Evolutionary conservation across 306 rosid species (phyloP), one percentile per base, ranked within the genome.

Genomic region (Canavalia ensiformis): DNA sequence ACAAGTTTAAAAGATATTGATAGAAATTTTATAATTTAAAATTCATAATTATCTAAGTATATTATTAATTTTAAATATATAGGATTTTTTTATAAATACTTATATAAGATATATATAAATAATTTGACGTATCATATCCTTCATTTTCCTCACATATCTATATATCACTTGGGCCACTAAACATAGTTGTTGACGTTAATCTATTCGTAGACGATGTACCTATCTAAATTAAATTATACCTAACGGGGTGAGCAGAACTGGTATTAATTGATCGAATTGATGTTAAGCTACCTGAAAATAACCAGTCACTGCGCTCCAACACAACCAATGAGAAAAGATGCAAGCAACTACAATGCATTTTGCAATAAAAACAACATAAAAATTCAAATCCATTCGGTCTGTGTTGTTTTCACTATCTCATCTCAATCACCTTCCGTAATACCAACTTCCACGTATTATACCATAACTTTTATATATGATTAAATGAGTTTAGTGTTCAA

Each of bases 271-370:
- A 67, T 30, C 4, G 68, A 68, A 78, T 67, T 52, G 68, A 68
- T 67, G 58, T 67, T 55, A 67, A 30, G 47, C 75, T 30, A 67
- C 75, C 29, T 67, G 67, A 31, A 67, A 67, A 67, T 9, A 51
- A 7, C 46, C 56, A 78, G 8, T 41, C 28, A 2, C 4, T 62
- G 2, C n/a, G 39, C 13, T 52, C 29, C 67, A 42, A 54, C 57
- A 65, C 12, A 11, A 6, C 28, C 82, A 11, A 8, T 30, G 55
- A 18, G 3, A 29, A 65, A 66, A 25, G 7, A 64, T 35, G 42
- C 34, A 46, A 47, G 1, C 56, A 51, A 51, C 55, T 25, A 12
- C 1, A 52, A 10, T 51, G 64, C 71, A 35, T 58, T 55, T 10
- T 4, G 11, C 29, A 29, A 29, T 58, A 29, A 31, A 39, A 34